phyloP scores from a whole-genome alignment of 192 early-diverging fungal genomes.

The Coemansia sp. region DNA sequence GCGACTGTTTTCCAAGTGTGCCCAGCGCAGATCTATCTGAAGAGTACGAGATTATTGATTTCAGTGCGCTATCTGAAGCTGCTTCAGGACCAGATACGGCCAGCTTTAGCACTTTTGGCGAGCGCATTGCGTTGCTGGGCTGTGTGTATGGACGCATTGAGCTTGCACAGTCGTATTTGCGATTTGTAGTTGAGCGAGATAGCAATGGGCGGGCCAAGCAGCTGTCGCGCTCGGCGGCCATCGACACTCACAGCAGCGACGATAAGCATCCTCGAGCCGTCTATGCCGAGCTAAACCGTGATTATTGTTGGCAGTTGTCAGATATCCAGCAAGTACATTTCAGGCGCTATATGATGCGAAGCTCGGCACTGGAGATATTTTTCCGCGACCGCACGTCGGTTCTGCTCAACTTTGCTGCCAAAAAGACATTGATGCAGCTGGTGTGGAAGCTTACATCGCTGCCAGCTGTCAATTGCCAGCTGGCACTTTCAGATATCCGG shows the following conservation, averaged over 20 bases:
- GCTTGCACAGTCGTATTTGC: conserved; percentile 24
- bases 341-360: conserved; percentile 41
- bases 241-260: no score
- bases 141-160: conserved; percentile 32
- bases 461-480: conserved; percentile 18
- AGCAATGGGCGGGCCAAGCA: conserved; percentile 3
- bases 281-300: conserved; percentile 33
- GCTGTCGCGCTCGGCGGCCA: background rate
- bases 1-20: conserved; percentile 7
- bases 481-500: conserved; percentile 35
- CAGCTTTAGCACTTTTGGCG: conserved; percentile 19
- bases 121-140: conserved; percentile 34
- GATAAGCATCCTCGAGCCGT: conserved; percentile 12
- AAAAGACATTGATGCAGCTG: conserved; percentile 42
- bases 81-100: conserved; percentile 15
- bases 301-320: conserved; percentile 29
- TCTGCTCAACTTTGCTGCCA: conserved; percentile 32
- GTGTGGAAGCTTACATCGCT: conserved; percentile 46
- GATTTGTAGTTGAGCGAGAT: conserved; percentile 32
- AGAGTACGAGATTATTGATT: background rate
- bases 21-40: conserved; percentile 8
- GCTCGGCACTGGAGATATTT: conserved; percentile 45
- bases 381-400: conserved; percentile 39
- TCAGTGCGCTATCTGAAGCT: conserved; percentile 14
- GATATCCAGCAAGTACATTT: conserved; percentile 42